Percentiles rank a stretch among this genome's conserved stretches.
Evolutionary conservation across 2,329 filamentous ascomycete species (phyloP).

Genomic region (Colletotrichum brevisporum): DNA sequence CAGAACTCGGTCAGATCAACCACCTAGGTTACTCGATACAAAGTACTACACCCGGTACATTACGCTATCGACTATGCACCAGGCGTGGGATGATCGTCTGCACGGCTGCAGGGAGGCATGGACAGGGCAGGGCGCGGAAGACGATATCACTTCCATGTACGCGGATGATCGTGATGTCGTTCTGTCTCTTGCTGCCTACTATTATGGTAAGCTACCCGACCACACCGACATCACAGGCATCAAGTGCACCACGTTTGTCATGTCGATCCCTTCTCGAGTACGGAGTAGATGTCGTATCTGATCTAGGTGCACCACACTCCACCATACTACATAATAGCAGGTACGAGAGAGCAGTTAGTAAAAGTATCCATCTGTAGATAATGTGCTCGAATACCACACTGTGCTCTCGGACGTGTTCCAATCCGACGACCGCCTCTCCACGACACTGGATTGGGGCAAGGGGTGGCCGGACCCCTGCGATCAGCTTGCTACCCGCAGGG

Average conservation of each 20-base stretch:
- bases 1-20: no score
- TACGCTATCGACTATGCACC: neutral
- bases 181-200: neutral
- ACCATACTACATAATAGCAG: neutral
- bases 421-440: no score
- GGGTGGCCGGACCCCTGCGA: conserved; percentile 1
- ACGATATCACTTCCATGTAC: no score
- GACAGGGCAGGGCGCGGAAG: neutral
- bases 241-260: conserved; percentile 12
- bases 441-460: neutral
- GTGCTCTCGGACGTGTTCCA: no score
- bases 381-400: no score
- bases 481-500: conserved; percentile 21
- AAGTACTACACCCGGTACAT: no score
- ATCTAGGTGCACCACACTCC: conserved; percentile 4
- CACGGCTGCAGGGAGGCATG: neutral
- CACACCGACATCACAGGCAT: neutral
- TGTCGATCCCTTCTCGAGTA: conserved; percentile 23
- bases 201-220: neutral
- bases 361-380: no score
- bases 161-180: conserved; percentile 14
- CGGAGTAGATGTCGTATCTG: conserved; percentile 14
- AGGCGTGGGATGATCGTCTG: neutral
- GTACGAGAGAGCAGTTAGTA: no score
- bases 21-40: no score